Conservation (phyloP, 1,284 basidiomycete genomes). For the Ceratobasidium theobromae region DNA sequence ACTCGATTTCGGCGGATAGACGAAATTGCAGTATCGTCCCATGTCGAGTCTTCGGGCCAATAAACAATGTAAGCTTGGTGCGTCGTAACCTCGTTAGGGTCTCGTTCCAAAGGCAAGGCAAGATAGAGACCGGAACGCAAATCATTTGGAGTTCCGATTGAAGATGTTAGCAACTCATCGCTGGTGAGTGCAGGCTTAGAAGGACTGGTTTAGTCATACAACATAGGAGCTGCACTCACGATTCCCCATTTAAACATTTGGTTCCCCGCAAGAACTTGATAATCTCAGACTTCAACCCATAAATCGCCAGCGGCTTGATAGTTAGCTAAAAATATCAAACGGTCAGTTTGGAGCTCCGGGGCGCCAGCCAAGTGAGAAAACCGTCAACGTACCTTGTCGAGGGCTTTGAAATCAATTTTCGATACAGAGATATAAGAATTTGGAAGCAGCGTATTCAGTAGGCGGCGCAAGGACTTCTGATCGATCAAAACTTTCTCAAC, state of each 20-base stretch:
- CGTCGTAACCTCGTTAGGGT: background rate
- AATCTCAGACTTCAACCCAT: slow-evolving; percentile 56
- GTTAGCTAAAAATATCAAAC: slow-evolving; percentile 43
- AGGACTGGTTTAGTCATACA: slow-evolving; percentile 37
- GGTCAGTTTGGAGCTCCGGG: too few relatives aligned
- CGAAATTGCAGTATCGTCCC: slow-evolving; percentile 26
- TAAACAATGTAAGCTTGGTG: slow-evolving; percentile 30
- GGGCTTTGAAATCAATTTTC: slow-evolving; percentile 50
- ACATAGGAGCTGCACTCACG: slow-evolving; percentile 1
- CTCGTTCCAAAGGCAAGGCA: background rate
- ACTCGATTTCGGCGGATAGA: slow-evolving; percentile 31
- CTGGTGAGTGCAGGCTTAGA: slow-evolving; percentile 33
- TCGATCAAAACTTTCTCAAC: slow-evolving; percentile 29
- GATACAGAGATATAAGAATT: slow-evolving; percentile 9
- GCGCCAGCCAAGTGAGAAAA: background rate
- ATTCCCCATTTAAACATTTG: slow-evolving; percentile 5
- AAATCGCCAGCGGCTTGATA: slow-evolving; percentile 56
- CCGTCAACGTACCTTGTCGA: slow-evolving; percentile 38
- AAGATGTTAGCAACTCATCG: background rate
- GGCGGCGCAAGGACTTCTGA: slow-evolving; percentile 20
- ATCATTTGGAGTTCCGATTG: background rate
- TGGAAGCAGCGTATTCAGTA: slow-evolving; percentile 25
- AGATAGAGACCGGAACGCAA: slow-evolving; percentile 58
- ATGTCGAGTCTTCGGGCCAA: slow-evolving; percentile 36
- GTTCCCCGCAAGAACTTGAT: slow-evolving; percentile 46